Percentiles rank a stretch among this genome's conserved stretches.
Conservation (phyloP, 495 filamentous ascomycete species). For the Penicillium desertorum region DNA sequence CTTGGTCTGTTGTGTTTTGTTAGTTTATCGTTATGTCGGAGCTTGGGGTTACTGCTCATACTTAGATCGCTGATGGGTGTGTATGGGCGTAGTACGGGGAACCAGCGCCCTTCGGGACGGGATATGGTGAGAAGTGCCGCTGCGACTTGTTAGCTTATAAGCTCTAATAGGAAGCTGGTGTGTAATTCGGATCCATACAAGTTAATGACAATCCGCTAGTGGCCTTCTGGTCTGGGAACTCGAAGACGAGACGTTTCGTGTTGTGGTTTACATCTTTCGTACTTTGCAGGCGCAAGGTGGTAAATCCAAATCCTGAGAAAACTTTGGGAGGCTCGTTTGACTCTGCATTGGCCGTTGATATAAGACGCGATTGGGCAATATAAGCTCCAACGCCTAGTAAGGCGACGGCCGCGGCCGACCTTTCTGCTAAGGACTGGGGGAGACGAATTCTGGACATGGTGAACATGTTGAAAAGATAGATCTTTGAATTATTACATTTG, state of each 20-base stretch:
- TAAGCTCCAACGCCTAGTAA: conserved; percentile 24
- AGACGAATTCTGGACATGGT: conserved; percentile 1
- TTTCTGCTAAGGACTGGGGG: not conserved
- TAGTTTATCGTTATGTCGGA: not conserved
- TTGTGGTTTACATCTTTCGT: conserved; percentile 62
- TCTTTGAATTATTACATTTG: not conserved
- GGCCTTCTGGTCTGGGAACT: conserved; percentile 51
- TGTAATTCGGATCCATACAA: conserved; percentile 36
- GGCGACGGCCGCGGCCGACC: not conserved
- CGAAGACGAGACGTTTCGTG: conserved; percentile 63
- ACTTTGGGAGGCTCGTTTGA: conserved; percentile 21
- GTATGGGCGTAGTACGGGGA: conserved; percentile 58
- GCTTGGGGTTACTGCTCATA: conserved; percentile 22
- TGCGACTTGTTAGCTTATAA: conserved; percentile 17
- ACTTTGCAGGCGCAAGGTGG: conserved; percentile 39
- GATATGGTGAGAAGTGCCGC: conserved; percentile 57
- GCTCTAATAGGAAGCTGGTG: not conserved
- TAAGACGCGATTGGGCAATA: conserved; percentile 17
- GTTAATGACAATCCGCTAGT: conserved; percentile 54
- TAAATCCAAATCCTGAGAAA: conserved; percentile 27
- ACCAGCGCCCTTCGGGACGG: conserved; percentile 50
- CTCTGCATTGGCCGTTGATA: conserved; percentile 25
- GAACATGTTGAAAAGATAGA: not conserved
- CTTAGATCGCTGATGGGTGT: conserved; percentile 57
- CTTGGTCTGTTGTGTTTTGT: conserved; percentile 40